Evolutionary conservation across 2,329 filamentous ascomycete species (phyloP), one percentile per base, ranked within the genome.

Genomic region (Talaromyces sp.): DNA sequence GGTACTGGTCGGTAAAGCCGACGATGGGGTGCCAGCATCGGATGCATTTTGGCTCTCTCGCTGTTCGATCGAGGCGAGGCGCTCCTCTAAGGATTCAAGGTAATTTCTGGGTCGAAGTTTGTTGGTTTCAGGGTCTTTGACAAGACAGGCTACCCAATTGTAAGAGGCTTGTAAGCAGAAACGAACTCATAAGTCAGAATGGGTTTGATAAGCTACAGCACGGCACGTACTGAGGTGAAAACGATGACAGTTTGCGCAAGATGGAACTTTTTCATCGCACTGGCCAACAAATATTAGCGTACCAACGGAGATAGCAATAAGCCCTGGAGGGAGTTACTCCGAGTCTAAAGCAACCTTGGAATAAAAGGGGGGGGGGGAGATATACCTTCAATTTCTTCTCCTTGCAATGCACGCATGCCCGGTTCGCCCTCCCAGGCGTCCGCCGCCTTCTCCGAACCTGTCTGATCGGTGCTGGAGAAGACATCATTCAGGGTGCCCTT

Each of bases 51-150:
- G 49, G 22, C 50, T 47, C 24, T 27, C 24, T 9, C 24, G 24
- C 24, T 27, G 24, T 27, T 27, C 24, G 9, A 27, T 27, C 9
- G 24, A 27, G 24, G 24, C 24, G 24, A 71, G 51, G 0, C 67
- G 62, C 32, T 60, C 41, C 32, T 72, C 69, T 14, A 71, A 43
- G 0, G 54, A 56, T 41, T 69, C 60, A 3, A 71, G 16, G 27
- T 71, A 71, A 47, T 70, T 69, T 3, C 68, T 60, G n/a, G 69
- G 68, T 11, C 49, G 59, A 4, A 62, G 59, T 27, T 49, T 54
- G 33, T 61, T 67, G 0, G 65, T 68, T 3, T 49, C 37, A 0
- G 67, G 66, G 49, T 71, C 47, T 37, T 50, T 30, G 14, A 50
- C 39, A 19, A 50, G 44, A 24, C 44, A 47, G 16, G 19, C 44